Percentiles rank a stretch among this genome's conserved stretches.
Conservation (phyloP, 768 basidiomycete species). For the Tulasnella sp. region DNA sequence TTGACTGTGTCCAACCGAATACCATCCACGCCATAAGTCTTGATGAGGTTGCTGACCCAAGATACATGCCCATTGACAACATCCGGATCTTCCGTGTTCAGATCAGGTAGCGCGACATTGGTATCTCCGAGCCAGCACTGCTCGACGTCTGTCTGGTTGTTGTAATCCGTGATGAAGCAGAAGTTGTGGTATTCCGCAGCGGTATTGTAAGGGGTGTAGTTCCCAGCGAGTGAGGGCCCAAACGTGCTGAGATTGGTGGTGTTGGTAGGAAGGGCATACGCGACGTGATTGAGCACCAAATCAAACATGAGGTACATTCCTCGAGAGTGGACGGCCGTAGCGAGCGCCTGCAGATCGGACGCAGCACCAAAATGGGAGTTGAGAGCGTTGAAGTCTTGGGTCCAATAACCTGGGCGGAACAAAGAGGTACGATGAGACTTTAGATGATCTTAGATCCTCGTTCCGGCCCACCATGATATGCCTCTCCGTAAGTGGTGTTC, state of each 20-base stretch:
- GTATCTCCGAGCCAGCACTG: constrained; percentile 29
- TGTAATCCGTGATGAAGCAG: constrained; percentile 15
- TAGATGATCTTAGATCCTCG: background rate
- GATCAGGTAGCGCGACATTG: constrained; percentile 27
- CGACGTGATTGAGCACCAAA: background rate
- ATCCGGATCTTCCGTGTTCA: constrained; percentile 26
- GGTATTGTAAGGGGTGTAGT: constrained; percentile 9
- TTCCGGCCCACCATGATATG: constrained; percentile 48
- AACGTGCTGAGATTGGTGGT: background rate
- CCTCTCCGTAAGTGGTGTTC: constrained; percentile 61
- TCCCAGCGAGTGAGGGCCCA: background rate
- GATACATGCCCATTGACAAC: constrained; percentile 25
- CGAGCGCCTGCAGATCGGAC: constrained; percentile 59
- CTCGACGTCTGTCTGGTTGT: constrained; percentile 16
- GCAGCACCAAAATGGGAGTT: constrained; percentile 62
- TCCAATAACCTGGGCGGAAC: constrained; percentile 54
- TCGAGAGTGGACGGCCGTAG: constrained; percentile 52
- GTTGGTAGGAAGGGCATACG: background rate
- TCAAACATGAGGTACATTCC: constrained; percentile 68
- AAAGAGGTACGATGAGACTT: background rate
- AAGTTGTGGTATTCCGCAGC: constrained; percentile 15
- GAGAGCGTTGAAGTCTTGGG: constrained; percentile 40
- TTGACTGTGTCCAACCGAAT: constrained; percentile 31
- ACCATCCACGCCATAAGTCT: constrained; percentile 28
- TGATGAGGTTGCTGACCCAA: constrained; percentile 28